Evolutionary conservation across 129 eudicot genomes (phyloP).

Genomic region (Helianthus annuus): DNA sequence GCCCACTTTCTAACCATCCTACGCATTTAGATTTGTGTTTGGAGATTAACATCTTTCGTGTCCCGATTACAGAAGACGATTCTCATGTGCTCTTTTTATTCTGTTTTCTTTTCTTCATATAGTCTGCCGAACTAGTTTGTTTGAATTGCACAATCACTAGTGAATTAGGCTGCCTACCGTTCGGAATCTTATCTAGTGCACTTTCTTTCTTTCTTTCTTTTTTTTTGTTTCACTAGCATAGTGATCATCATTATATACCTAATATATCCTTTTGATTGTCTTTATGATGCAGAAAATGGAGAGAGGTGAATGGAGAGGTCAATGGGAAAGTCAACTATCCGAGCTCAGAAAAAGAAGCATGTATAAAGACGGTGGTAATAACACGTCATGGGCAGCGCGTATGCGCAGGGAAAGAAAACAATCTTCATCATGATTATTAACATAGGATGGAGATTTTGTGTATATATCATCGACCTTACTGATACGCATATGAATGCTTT

Average conservation of each 20-base stretch:
- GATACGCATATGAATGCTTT: neutral
- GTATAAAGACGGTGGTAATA: constrained; percentile 50
- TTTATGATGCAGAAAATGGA: constrained; percentile 44
- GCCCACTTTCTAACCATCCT: no score
- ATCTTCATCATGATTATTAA: constrained; percentile 32
- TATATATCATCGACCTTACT: constrained; percentile 4
- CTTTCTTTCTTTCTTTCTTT: neutral
- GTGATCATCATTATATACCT: no score
- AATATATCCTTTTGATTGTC: neutral
- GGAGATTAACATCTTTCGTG: neutral
- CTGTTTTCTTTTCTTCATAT: neutral
- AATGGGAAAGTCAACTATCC: constrained; percentile 81
- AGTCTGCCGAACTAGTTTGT: neutral
- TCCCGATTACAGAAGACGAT: neutral
- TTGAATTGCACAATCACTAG: neutral
- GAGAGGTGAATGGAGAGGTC: constrained; percentile 72
- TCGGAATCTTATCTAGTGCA: neutral
- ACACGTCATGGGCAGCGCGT: constrained; percentile 82
- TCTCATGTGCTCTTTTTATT: neutral
- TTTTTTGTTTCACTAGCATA: no score
- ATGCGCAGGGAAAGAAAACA: constrained; percentile 65
- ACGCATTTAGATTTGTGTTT: no score
- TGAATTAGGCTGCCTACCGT: constrained; percentile 10
- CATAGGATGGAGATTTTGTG: constrained; percentile 16
- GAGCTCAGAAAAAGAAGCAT: constrained; percentile 69